These are phyloP conservation scores for Claviceps purpurea DNA, from an alignment of 2,329 filamentous ascomycete species.

Conservation along the genomic window DNA sequence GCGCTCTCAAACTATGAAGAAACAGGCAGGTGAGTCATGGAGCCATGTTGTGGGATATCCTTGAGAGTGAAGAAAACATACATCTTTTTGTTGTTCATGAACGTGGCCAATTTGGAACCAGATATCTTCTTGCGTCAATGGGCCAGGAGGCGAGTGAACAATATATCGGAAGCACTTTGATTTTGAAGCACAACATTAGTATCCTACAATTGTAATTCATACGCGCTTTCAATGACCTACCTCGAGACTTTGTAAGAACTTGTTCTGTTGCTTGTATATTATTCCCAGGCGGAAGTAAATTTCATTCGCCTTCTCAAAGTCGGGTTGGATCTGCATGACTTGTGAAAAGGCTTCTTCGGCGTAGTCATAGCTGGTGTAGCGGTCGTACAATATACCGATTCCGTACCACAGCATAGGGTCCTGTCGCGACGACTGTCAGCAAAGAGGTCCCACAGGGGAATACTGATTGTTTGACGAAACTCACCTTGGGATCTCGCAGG, in stretches of 20 bases:
- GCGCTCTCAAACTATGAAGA: conserved; percentile 74
- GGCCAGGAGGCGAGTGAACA: conserved; percentile 79
- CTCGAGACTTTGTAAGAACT: conserved; percentile 83
- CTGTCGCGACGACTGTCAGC: conserved; percentile 24
- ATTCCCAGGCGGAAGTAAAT: conserved; percentile 99
- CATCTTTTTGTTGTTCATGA: conserved; percentile 97
- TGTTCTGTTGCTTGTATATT: conserved; percentile 97
- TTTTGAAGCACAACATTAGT: not conserved
- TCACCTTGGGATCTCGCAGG: conserved; percentile 79
- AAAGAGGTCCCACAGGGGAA: not conserved
- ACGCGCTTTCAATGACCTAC: conserved; percentile 33
- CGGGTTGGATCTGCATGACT: conserved; percentile 96
- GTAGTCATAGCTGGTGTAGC: conserved; percentile 91
- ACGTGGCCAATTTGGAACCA: conserved; percentile 99
- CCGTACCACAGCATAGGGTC: conserved; percentile 98
- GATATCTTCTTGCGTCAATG: conserved; percentile 92
- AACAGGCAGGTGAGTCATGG: conserved; percentile 22
- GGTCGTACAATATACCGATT: conserved; percentile 92
- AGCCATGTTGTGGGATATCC: not conserved
- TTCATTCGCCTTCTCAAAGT: conserved; percentile 97
- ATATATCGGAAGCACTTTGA: conserved; percentile 96
- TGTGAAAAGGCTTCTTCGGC: conserved; percentile 97
- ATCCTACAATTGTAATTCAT: not conserved
- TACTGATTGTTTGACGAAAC: conserved; percentile 9
- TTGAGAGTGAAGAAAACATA: conserved; percentile 35